These are phyloP conservation scores for Gnetum montanum DNA, from an alignment of 75 land plant species.

Conservation along the genomic window DNA sequence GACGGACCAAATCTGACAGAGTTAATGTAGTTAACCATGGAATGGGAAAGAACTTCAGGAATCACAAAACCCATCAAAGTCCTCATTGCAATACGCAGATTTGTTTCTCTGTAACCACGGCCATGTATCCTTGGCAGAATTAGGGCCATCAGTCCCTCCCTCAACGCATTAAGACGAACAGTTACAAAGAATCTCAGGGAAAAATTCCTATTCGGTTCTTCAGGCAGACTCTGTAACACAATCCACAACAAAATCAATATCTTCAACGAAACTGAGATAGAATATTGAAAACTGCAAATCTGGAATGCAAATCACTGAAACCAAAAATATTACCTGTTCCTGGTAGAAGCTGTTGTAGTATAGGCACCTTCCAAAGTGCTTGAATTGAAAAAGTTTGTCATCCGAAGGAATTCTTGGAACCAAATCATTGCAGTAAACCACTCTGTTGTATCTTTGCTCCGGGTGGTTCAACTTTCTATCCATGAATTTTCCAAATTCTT, in stretches of 20 bases:
- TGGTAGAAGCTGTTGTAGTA: conserved; percentile 44
- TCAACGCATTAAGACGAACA: conserved; percentile 24
- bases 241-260: not conserved
- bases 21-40: conserved; percentile 59
- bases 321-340: conserved; percentile 23
- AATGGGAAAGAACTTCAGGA: conserved; percentile 57
- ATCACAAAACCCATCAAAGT: conserved; percentile 30
- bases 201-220: conserved; percentile 58
- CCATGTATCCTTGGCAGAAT: conserved; percentile 16
- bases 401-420: conserved; percentile 63
- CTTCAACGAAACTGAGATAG: not conserved
- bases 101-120: conserved; percentile 33
- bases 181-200: conserved; percentile 20
- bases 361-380: conserved; percentile 55
- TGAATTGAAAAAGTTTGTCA: conserved; percentile 34
- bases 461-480: not conserved
- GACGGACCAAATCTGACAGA: conserved; percentile 46
- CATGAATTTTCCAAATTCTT: conserved; percentile 28
- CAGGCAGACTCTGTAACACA: conserved; percentile 33
- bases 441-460: conserved; percentile 24
- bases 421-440: conserved; percentile 55
- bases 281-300: no score
- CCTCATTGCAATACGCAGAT: conserved; percentile 17
- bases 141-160: conserved; percentile 37
- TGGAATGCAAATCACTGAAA: not conserved